Base-by-base conservation (phyloP, 495 filamentous ascomycete species). In the Penicillium parvum region DNA sequence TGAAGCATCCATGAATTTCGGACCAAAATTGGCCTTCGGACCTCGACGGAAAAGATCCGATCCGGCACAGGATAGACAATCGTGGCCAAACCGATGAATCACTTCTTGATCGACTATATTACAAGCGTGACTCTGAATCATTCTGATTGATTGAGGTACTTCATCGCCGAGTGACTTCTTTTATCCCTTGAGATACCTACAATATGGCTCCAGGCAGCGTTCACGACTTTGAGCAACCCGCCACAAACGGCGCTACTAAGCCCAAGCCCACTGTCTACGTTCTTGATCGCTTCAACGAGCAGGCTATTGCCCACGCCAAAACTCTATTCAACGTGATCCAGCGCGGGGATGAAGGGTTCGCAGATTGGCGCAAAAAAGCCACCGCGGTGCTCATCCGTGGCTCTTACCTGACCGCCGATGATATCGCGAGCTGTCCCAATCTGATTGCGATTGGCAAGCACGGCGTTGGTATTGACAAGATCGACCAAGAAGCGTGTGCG, bases 401-500 rank as follows among this genome's bases (percentile, higher is more conserved):
- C 0, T 58, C 57, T 16, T 55, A 50, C 32, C 18, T 64, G 17
- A 57, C 60, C 4, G 55, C 52, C 10, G 52, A 54, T 3, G 60
- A 64, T 27, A 50, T 64, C 22, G 43, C 45, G 25, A 54, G 49
- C 28, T 53, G 52, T 29, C 52, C 55, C 2, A 52, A 59, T 34
- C 53, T 69, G 1, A 32, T 53, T 21, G 55, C 57, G 14, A 62
- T 69, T 33, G 59, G 58, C 17, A 69, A 69, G 52, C 65, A 69
- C 19, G 65, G 65, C 7, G 75, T 76, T 3, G 78, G 78, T 5
- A 70, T 70, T 15, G 75, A 81, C 52, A 55, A 60, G 14, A 69
- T 80, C 19, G 72, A 79, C 49, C 63, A 75, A 14, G 59, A 53
- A 0, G 75, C 76, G 1, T 75, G 71, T 49, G 43, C 50, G 7